Conservation (phyloP, 345 rosid species). For the Pugionium dolabratum region DNA sequence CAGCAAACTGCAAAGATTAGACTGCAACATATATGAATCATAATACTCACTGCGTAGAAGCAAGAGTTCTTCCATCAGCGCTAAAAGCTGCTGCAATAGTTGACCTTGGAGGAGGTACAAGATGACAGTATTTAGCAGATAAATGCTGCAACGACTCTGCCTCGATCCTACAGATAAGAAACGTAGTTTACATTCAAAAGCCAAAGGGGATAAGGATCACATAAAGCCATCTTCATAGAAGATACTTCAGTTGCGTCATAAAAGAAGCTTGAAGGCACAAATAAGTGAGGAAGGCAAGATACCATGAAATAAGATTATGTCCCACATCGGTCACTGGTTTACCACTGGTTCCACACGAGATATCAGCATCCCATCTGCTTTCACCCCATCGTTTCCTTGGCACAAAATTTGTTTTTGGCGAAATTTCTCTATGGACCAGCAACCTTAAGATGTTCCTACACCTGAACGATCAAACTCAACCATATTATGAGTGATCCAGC, state of each 20-base stretch:
- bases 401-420: conserved; percentile 57
- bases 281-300: conserved; percentile 25
- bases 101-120: conserved; percentile 94
- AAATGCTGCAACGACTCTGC: conserved; percentile 76
- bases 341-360: conserved; percentile 39
- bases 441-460: conserved; percentile 58
- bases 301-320: conserved; percentile 81
- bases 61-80: conserved; percentile 82
- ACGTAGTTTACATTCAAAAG: background rate
- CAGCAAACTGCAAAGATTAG: conserved; percentile 21
- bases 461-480: conserved; percentile 42
- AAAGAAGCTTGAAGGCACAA: conserved; percentile 5
- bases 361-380: conserved; percentile 42
- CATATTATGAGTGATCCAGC: conserved; percentile 5
- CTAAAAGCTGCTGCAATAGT: conserved; percentile 99
- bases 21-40: conserved; percentile 3
- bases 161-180: conserved; percentile 63
- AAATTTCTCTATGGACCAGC: conserved; percentile 72
- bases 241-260: conserved; percentile 3
- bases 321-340: conserved; percentile 61
- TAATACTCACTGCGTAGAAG: conserved; percentile 79
- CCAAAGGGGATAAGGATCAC: background rate
- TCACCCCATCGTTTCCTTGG: conserved; percentile 69
- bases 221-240: conserved; percentile 2
- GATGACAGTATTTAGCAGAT: conserved; percentile 82